Evolutionary conservation across 352 stramenopile genomes (phyloP), one percentile per base, ranked within the genome.

Genomic region (Phytophthora aleatoria): DNA sequence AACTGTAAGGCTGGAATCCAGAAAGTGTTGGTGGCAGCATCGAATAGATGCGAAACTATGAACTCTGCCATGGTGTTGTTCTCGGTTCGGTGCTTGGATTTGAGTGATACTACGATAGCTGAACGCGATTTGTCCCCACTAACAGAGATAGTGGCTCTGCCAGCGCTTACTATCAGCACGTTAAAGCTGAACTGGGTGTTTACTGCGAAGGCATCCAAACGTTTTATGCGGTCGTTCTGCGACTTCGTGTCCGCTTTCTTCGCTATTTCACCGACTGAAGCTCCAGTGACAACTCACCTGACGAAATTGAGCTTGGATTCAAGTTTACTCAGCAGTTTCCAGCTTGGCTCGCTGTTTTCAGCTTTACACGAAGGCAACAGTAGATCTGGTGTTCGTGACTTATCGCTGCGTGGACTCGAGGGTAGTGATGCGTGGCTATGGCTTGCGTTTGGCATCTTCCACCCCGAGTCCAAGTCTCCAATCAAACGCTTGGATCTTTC

Each of bases 331-430:
- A 73, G 59, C 15, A 26, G 35, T 12, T 56, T 47, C 16, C 66
- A 76, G 11, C 42, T 88, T 30, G 63, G 62, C 26, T 74, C 76
- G 26, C 55, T 88, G 0, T 81, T 84, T 51, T 85, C 79, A 2
- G 70, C 72, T 15, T 45, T 85, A 15, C 57, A 66, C 28, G 47
- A 16, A 33, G 52, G 61, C 47, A 48, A 13, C 5, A 58, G 38
- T 15, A 30, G 24, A 12, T 11, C 11, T 15, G 50, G 65, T 1
- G 48, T 71, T n/a, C 48, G 59, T 12, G 38, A 71, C 30, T 59
- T 88, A n/a, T 85, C 72, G 3, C 50, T 88, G 0, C 31, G 10
- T 12, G 57, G 55, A 0, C 75, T 77, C 28, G 45, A 73, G 20
- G 66, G 69, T 10, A 69, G 60, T 13, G 26, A 73, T 8, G 59